These are phyloP conservation scores for Apium graveolens DNA, from an alignment of 129 eudicot genomes.

Conservation along the genomic window DNA sequence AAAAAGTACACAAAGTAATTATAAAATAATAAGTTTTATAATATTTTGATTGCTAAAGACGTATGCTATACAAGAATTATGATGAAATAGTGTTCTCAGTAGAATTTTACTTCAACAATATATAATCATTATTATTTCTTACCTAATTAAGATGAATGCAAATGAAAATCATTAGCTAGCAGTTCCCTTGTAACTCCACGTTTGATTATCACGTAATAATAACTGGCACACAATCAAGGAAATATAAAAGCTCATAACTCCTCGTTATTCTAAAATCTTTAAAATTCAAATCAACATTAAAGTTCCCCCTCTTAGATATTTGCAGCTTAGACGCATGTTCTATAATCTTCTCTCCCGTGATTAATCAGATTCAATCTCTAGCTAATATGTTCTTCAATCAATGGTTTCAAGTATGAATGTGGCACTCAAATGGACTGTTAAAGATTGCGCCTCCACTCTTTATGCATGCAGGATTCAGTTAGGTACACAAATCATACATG, in stretches of 20 bases:
- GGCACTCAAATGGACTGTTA: background rate
- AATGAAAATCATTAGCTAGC: background rate
- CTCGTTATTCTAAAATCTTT: background rate
- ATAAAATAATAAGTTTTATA: too few relatives aligned
- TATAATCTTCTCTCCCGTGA: background rate
- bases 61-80: too few relatives aligned
- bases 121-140: too few relatives aligned
- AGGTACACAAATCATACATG: background rate
- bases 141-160: too few relatives aligned
- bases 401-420: background rate
- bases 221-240: background rate
- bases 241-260: background rate
- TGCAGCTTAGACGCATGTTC: background rate
- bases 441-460: background rate
- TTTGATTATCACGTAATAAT: background rate
- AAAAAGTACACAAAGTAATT: too few relatives aligned
- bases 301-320: background rate
- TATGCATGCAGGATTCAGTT: conserved; percentile 3
- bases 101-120: too few relatives aligned
- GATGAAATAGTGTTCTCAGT: too few relatives aligned
- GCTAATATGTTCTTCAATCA: background rate
- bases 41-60: too few relatives aligned
- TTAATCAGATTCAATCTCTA: background rate
- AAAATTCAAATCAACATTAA: background rate
- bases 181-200: conserved; percentile 8